Conservation (phyloP, 352 stramenopile genomes). For the Globisporangium iwayamae region DNA sequence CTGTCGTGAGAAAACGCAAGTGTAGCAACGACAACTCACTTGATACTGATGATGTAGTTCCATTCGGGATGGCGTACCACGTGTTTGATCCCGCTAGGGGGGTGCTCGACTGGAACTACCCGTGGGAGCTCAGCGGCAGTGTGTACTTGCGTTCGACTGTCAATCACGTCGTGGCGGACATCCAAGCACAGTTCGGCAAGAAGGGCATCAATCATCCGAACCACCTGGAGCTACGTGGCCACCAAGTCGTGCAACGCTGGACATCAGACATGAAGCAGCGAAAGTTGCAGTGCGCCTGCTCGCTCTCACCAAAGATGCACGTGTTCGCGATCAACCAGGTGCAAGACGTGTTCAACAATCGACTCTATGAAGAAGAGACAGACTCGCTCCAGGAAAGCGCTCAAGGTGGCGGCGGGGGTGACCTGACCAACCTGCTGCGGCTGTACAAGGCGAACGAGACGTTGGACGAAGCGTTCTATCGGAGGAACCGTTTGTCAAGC, state of each 20-base stretch:
- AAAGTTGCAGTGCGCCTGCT: conserved; percentile 39
- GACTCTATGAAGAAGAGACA: conserved; percentile 37
- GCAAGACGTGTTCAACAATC: conserved; percentile 73
- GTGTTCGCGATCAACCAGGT: conserved; percentile 87
- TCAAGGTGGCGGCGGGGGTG: conserved; percentile 20
- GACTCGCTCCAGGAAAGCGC: conserved; percentile 9
- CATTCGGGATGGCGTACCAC: conserved; percentile 20
- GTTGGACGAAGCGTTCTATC: conserved; percentile 61
- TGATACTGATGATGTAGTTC: neutral
- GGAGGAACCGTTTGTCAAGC: conserved; percentile 44
- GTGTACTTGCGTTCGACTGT: conserved; percentile 52
- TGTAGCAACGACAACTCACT: no score
- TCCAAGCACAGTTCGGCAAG: conserved; percentile 23
- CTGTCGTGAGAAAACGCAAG: neutral
- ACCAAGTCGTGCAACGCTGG: conserved; percentile 39
- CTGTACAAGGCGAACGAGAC: conserved; percentile 31
- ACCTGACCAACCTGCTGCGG: conserved; percentile 27
- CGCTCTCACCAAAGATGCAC: conserved; percentile 53
- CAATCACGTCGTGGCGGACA: conserved; percentile 26
- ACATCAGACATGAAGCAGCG: conserved; percentile 3
- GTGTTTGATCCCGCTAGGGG: conserved; percentile 49
- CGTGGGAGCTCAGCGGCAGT: conserved; percentile 84
- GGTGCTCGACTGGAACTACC: conserved; percentile 75
- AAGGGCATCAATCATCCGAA: conserved; percentile 58
- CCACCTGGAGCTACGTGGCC: conserved; percentile 52